Evolutionary conservation across 1,139 yeast genomes (phyloP), one percentile per base, ranked within the genome.

Genomic region (Spathaspora jeffriesii): DNA sequence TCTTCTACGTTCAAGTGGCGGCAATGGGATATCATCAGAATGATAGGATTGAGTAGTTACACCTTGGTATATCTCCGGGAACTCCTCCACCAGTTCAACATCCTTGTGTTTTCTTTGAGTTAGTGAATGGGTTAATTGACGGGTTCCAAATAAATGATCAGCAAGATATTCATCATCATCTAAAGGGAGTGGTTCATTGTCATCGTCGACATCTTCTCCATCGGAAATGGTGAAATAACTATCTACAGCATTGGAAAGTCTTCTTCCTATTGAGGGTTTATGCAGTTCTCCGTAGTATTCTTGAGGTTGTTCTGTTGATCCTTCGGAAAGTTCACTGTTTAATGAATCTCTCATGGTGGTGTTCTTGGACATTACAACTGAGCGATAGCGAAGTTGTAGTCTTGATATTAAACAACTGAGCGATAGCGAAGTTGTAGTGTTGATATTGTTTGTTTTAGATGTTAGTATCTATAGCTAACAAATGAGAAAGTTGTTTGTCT

Each of bases 231-330:
- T 43, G 25, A 55, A 55, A 46, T 45, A 52, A 40, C 47, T 46
- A 10, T 56, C 40, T 1, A 58, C 55, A 3, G 53, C 59, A 8
- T 48, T 47, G 3, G 61, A 56, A 2, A 54, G n/a, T 17, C 60
- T 32, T 38, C 62, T 31, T 9, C 47, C 37, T 5, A 55, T 10
- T 3, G 53, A 48, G 7, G 39, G 46, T 23, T 22, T n/a, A n/a
- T n/a, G n/a, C n/a, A n/a, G n/a, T 37, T 15, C 36, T 40, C 28
- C 28, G 42, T 34, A 28, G 13, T 31, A 43, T 25, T 27, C 42
- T 13, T 48, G 38, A 5, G 53, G 53, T 11, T 17, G 39, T 10
- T 38, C 32, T 6, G n/a, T 6, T 17, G 28, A 25, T 10, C 42
- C 30, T 3, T 37, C 45, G 9, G 41, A 42, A 15, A 15, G n/a